These are phyloP conservation scores for Acrocalymma vagum DNA, from an alignment of 2,329 filamentous ascomycete species.

Conservation along the genomic window DNA sequence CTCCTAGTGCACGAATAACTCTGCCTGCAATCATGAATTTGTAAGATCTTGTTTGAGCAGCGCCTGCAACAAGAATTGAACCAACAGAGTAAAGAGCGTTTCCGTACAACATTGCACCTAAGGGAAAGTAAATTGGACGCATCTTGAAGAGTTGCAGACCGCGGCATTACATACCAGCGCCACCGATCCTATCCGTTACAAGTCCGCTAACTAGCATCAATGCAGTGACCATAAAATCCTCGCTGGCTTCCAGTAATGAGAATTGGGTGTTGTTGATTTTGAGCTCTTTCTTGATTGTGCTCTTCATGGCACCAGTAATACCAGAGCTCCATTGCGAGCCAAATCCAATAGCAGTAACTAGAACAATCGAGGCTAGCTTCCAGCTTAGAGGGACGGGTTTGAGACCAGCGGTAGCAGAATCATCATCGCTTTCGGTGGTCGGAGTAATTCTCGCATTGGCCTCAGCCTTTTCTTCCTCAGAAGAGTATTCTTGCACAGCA, in stretches of 20 bases:
- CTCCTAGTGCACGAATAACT: slow-evolving; percentile 66
- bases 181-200: slow-evolving; percentile 66
- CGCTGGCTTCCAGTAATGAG: slow-evolving; percentile 66
- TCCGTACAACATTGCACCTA: slow-evolving; percentile 66
- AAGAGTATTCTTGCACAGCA: too few relatives aligned
- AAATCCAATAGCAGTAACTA: slow-evolving; percentile 66
- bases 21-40: slow-evolving; percentile 68
- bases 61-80: slow-evolving; percentile 66
- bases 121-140: not conserved
- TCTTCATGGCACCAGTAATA: slow-evolving; percentile 69
- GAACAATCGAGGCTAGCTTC: slow-evolving; percentile 55
- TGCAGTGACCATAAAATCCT: slow-evolving; percentile 68
- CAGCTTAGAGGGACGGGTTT: slow-evolving; percentile 24
- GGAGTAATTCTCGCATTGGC: too few relatives aligned
- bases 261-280: slow-evolving; percentile 68
- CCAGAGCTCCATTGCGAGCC: slow-evolving; percentile 68
- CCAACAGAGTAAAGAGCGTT: slow-evolving; percentile 68
- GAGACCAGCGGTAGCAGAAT: too few relatives aligned
- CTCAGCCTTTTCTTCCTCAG: too few relatives aligned
- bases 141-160: not conserved
- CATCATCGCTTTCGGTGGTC: too few relatives aligned
- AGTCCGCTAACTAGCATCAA: slow-evolving; percentile 64
- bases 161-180: slow-evolving; percentile 49
- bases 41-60: slow-evolving; percentile 64
- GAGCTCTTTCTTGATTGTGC: slow-evolving; percentile 67